These are phyloP conservation scores for Williopsis jadinii DNA, from an alignment of 1,139 yeast species.

Conservation along the genomic window DNA sequence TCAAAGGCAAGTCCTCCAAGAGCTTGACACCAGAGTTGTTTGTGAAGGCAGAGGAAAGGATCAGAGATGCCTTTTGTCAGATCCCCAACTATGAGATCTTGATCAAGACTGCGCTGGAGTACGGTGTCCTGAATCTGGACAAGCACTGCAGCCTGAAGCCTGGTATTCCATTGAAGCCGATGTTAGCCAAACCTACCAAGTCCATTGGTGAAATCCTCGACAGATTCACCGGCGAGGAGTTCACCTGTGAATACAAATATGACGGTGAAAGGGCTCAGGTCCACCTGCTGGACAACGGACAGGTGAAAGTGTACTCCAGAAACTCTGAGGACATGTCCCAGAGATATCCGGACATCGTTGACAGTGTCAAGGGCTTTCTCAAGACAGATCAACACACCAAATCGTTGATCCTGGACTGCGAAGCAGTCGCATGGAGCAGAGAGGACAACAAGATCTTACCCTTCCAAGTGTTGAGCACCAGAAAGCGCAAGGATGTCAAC, in stretches of 20 bases:
- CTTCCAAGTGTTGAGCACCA: slow-evolving; percentile 84
- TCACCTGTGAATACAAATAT: slow-evolving; percentile 93
- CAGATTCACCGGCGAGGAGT: slow-evolving; percentile 74
- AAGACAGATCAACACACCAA: slow-evolving; percentile 24
- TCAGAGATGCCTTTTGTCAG: slow-evolving; percentile 82
- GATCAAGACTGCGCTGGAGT: slow-evolving; percentile 54
- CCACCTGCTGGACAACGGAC: slow-evolving; percentile 64
- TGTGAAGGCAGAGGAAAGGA: slow-evolving; percentile 62
- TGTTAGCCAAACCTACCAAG: slow-evolving; percentile 97
- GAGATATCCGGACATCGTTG: slow-evolving; percentile 84
- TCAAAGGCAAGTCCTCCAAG: slow-evolving; percentile 19
- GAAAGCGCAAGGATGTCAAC: slow-evolving; percentile 90
- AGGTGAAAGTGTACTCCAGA: slow-evolving; percentile 76
- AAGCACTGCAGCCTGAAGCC: slow-evolving; percentile 75
- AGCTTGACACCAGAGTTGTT: slow-evolving; percentile 35
- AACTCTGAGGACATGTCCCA: slow-evolving; percentile 97
- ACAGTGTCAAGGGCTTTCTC: slow-evolving; percentile 58
- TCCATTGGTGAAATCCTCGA: slow-evolving; percentile 86
- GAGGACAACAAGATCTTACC: slow-evolving; percentile 72
- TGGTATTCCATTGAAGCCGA: slow-evolving; percentile 93
- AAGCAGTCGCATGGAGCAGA: slow-evolving; percentile 98
- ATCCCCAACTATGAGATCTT: slow-evolving; percentile 87
- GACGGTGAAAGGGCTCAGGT: slow-evolving; percentile 98
- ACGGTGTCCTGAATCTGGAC: slow-evolving; percentile 60
- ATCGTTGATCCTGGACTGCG: slow-evolving; percentile 82